These are phyloP conservation scores for Penicillium corylophilum DNA, from an alignment of 2,329 filamentous ascomycete genomes.

Conservation along the genomic window DNA sequence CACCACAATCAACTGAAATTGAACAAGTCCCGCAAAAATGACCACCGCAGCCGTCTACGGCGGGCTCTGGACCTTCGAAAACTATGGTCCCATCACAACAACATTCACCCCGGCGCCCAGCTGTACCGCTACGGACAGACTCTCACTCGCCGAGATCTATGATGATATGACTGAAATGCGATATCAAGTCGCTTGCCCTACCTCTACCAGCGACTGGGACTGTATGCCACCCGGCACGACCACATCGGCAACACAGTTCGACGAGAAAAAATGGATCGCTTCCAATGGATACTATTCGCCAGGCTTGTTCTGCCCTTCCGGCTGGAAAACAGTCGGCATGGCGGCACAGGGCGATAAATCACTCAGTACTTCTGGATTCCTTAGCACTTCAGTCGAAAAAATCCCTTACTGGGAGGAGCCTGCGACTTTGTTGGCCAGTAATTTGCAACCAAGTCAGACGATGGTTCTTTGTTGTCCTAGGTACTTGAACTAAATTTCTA, in stretches of 20 bases:
- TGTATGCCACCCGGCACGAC: not conserved
- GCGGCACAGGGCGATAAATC: not conserved
- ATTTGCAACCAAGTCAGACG: not conserved
- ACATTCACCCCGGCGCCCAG: constrained; percentile 11
- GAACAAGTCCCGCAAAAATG: constrained; percentile 3
- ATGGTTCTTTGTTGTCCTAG: not conserved
- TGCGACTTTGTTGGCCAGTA: not conserved
- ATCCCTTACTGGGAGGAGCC: not conserved
- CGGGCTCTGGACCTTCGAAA: constrained; percentile 10
- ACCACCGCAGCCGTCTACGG: constrained; percentile 1
- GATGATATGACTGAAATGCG: not conserved
- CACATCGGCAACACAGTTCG: not conserved
- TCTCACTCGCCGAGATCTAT: not conserved
- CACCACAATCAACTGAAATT: not conserved
- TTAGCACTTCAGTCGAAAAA: not conserved
- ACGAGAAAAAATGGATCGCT: not conserved
- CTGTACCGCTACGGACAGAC: constrained; percentile 1
- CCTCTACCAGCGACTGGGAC: not conserved
- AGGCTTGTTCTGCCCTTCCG: constrained; percentile 10
- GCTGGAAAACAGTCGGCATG: constrained; percentile 4
- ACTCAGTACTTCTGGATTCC: not conserved
- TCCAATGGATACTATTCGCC: constrained; percentile 10
- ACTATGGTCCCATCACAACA: constrained; percentile 10
- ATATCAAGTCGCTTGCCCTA: not conserved
- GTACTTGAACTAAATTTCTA: not conserved